Evolutionary conservation across 2,329 filamentous ascomycete species (phyloP), one percentile per base, ranked within the genome.

Genomic region (Diaporthe australafricana): DNA sequence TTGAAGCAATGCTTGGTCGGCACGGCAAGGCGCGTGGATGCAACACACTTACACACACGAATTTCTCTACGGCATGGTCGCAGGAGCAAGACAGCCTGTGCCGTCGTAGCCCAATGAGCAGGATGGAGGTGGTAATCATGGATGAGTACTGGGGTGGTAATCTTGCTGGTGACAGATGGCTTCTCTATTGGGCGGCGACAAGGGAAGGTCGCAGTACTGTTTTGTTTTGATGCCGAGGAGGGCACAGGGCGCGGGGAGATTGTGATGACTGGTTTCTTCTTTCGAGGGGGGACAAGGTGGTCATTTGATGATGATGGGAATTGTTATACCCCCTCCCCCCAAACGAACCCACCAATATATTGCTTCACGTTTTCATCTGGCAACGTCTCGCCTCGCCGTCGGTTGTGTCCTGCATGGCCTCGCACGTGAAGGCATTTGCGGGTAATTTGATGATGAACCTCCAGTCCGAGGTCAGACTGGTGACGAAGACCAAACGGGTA

Each of bases 301-400:
- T 74, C 57, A 62, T 74, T 74, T 75, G 32, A 35, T 75, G 60
- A 70, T 72, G 57, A 68, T 60, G 50, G 73, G 69, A 57, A 50
- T 42, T 42, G 72, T 74, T 75, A 75, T 75, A 75, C 73, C 74
- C 74, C 73, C 40, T 35, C 32, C 32, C 32, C 32, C 32, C 32
- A 35, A 35, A 5, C 32, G 9, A n/a, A n/a, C n/a, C n/a, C 69
- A 66, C 53, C 66, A 69, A 69, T 69, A 60, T 50, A 60, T 56
- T 56, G 66, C 66, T 69, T 69, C 48, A 60, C 32, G 32, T 25
- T 14, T 40, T 22, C 22, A n/a, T 40, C 42, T 17, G 42, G 35
- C 30, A 40, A 32, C 11, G 30, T 25, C 8, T 32, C 16, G 35
- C 35, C 22, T 17, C 7, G 22, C 17, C 17, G 35, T 27, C 35